Base-by-base conservation (phyloP, 2,329 filamentous ascomycete species). In the Emergomyces orientalis region DNA sequence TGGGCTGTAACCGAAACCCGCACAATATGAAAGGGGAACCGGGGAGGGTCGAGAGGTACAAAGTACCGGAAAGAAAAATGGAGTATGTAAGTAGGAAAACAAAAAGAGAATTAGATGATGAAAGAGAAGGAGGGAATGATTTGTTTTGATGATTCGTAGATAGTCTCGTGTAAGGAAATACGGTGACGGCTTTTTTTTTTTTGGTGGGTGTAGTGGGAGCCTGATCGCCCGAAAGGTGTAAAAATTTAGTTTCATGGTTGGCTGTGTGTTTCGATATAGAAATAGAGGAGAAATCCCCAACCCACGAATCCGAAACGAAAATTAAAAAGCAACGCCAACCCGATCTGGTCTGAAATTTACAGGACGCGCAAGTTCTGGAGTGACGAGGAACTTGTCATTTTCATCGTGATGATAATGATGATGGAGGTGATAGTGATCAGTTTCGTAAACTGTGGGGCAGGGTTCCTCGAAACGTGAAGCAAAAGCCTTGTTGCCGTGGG, bases 271-370 rank as follows among this genome's bases (percentile, higher is more conserved):
- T 49, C n/a, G 22, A 25, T n/a, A 22, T 7, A 49, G n/a, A 19
- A 17, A 49, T 27, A 2, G 45, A n/a, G 9, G 9, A 13, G 6
- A 43, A 43, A 43, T 3, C 4, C 39, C 13, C 39, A 3, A 32
- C 17, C 17, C 30, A 19, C 19, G 27, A 39, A 56, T 11, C 5
- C 17, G 9, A 7, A 39, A 37, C 7, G 30, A 7, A 34, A 37
- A 39, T 56, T 66, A 75, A 63, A 73, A 75, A 7, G 73, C 73
- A 37, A 75, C 22, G 14, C 73, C 73, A 47, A 75, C 70, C 51
- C 63, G 63, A 59, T 52, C 65, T 57, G 47, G 56, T 51, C 52
- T 65, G 47, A 34, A 67, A 30, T 45, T 34, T 30, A n/a, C 34
- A 27, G 45, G 45, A 25, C 3, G 2, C 8, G 45, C 11, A 32